These are phyloP conservation scores for Verticillium zaregamsianum DNA, from an alignment of 2,329 filamentous ascomycete genomes.

Conservation along the genomic window DNA sequence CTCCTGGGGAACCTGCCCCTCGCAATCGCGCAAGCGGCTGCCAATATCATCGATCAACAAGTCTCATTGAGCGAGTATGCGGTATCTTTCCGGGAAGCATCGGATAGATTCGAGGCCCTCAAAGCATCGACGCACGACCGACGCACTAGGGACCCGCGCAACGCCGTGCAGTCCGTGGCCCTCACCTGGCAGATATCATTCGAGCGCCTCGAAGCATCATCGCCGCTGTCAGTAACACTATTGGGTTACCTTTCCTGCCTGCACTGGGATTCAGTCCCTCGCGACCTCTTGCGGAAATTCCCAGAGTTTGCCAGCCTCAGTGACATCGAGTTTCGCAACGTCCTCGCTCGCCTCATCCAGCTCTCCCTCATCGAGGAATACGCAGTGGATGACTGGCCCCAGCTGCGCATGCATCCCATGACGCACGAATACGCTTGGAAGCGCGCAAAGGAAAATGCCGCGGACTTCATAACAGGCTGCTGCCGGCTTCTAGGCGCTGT, in stretches of 20 bases:
- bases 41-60: conserved; percentile 28
- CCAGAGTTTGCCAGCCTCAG: neutral
- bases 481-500: neutral
- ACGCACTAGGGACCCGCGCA: conserved; percentile 18
- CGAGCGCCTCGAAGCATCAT: conserved; percentile 12
- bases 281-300: neutral
- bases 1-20: conserved; percentile 33
- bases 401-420: neutral
- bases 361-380: neutral
- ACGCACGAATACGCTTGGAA: neutral
- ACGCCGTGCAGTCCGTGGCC: conserved; percentile 22
- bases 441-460: neutral
- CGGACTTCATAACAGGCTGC: neutral
- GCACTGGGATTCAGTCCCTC: neutral
- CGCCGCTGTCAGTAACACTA: neutral
- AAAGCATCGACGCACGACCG: neutral
- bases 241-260: neutral
- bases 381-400: neutral
- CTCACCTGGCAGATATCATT: conserved; percentile 35
- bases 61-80: conserved; percentile 23
- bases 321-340: neutral
- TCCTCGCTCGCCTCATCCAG: neutral
- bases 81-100: conserved; percentile 19
- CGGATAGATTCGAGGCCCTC: conserved; percentile 27
- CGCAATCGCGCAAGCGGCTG: conserved; percentile 32